Conservation (phyloP, 805 yeast species). For the Starmera quercuum region DNA sequence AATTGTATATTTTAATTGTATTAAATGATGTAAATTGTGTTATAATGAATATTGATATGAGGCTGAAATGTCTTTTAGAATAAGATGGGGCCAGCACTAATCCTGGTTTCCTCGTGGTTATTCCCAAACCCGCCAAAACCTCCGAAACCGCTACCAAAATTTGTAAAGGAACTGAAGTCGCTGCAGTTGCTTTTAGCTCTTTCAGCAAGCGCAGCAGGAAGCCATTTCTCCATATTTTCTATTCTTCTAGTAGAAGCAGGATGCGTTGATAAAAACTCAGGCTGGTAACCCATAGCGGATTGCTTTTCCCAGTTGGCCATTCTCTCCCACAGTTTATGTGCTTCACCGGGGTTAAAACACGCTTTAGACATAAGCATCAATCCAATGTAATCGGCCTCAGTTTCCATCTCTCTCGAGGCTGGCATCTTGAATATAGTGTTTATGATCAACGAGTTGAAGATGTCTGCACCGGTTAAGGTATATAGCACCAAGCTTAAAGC, state of each 20-base stretch:
- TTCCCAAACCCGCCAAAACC: not conserved
- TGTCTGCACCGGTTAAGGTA: slow-evolving; percentile 51
- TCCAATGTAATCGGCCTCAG: slow-evolving; percentile 95
- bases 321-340: slow-evolving; percentile 74
- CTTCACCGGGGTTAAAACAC: slow-evolving; percentile 73
- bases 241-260: slow-evolving; percentile 78
- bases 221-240: slow-evolving; percentile 58
- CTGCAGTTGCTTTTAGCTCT: slow-evolving; percentile 10
- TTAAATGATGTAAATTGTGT: no score
- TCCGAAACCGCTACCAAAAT: slow-evolving; percentile 2
- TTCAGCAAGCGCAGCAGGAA: slow-evolving; percentile 38
- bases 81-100: no score
- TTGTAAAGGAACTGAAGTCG: slow-evolving; percentile 7
- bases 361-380: slow-evolving; percentile 85
- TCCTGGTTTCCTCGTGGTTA: not conserved
- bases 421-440: slow-evolving; percentile 65
- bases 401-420: slow-evolving; percentile 87
- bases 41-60: no score
- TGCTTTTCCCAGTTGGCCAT: slow-evolving; percentile 52
- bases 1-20: no score
- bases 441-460: slow-evolving; percentile 43
- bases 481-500: slow-evolving; percentile 44
- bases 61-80: no score
- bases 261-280: slow-evolving; percentile 79
- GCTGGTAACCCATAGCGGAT: slow-evolving; percentile 20